Evolutionary conservation across 2,329 filamentous ascomycete genomes (phyloP), one percentile per base, ranked within the genome.

Genomic region (Microascus cirrosus): DNA sequence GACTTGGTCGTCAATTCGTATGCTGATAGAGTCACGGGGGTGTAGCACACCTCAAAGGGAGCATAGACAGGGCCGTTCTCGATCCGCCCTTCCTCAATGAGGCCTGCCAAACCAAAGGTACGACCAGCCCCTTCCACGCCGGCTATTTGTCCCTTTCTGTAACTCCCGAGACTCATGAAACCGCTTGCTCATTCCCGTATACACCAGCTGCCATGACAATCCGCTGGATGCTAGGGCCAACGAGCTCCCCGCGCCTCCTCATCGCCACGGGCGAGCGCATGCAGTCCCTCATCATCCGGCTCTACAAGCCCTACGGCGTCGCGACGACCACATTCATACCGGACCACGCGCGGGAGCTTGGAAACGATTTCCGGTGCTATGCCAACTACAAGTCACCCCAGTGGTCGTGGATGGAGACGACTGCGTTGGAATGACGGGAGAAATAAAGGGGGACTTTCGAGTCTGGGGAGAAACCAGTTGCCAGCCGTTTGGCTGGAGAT

Each of bases 331-430:
- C 79, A 1, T 91, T 85, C 66, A 81, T 85, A 64, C 84, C 85
- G 3, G 74, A 77, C 61, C 89, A 93, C 65, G 77, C 81, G n/a
- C 82, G 83, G 61, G 86, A 86, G 0, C 71, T 94, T 60, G 89
- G 86, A 69, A 94, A 94, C 66, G 87, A 90, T 70, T 94, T 91
- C 67, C 80, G 82, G 66, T 91, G 86, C 69, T 93, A 90, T 66
- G 82, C 89, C 25, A 92, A 89, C 66, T 92, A 89, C 66, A 85
- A 89, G 68, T 82, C 84, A 64, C 72, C 72, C 7, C 69, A 68
- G 4, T 82, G 81, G 78, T 71, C 67, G 51, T 80, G 72, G 71
- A 63, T 68, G 67, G n/a, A 50, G 15, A n/a, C 18, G 39, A 18
- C 39, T 6, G 45, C 1, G 6, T 12, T 11, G n/a, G 45, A 22